phyloP scores from a whole-genome alignment of 371 early-diverging fungal genomes.

The Mortierella polycephala region DNA sequence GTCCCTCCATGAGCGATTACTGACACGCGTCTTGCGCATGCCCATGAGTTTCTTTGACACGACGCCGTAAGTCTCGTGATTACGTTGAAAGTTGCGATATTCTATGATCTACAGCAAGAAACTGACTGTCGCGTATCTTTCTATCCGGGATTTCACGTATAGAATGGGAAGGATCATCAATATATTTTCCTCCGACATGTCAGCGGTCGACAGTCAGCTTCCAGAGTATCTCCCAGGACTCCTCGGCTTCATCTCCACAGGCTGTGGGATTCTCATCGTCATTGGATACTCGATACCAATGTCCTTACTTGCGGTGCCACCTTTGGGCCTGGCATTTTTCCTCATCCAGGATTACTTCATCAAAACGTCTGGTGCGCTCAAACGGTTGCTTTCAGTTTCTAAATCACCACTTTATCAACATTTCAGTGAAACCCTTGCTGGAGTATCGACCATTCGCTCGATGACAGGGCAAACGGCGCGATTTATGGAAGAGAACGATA shows the following conservation, averaged over 20 bases:
- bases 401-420: slow-evolving; percentile 71
- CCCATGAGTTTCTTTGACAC: slow-evolving; percentile 86
- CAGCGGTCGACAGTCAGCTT: slow-evolving; percentile 66
- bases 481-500: slow-evolving; percentile 36
- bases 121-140: too few species aligned
- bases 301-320: slow-evolving; percentile 40
- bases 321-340: slow-evolving; percentile 54
- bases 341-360: slow-evolving; percentile 59
- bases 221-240: slow-evolving; percentile 57
- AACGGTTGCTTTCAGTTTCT: slow-evolving; percentile 62
- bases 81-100: slow-evolving; percentile 32
- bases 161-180: slow-evolving; percentile 80
- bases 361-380: slow-evolving; percentile 67
- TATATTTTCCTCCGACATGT: slow-evolving; percentile 77
- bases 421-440: slow-evolving; percentile 68
- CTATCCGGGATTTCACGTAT: too few species aligned
- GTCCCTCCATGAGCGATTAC: slow-evolving; percentile 75
- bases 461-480: slow-evolving; percentile 26
- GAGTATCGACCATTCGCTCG: slow-evolving; percentile 53
- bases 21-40: slow-evolving; percentile 72
- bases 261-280: slow-evolving; percentile 29
- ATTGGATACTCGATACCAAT: slow-evolving; percentile 37
- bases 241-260: slow-evolving; percentile 55
- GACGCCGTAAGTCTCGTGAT: slow-evolving; percentile 75
- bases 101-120: too few species aligned